Base-by-base conservation (phyloP, 2,329 filamentous ascomycete genomes). In the Colletotrichum sp. region DNA sequence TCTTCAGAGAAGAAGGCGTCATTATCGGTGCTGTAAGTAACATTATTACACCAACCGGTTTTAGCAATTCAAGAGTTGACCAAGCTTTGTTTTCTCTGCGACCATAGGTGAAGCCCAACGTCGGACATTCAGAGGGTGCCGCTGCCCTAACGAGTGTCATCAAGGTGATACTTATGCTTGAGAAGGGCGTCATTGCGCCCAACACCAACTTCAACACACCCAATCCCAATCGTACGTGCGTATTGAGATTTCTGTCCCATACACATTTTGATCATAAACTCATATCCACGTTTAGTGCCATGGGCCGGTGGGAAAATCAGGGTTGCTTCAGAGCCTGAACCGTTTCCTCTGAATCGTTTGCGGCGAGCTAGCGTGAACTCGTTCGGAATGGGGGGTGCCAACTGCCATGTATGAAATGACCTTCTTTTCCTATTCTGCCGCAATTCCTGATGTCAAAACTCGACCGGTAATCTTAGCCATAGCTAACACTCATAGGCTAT, bases 101-200 rank as follows among this genome's bases (percentile, higher is more conserved):
- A 12, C 28, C 18, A 61, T 36, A 71, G 69, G 62, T 85, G 8
- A 87, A 86, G 65, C 80, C 84, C 6, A 86, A 85, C 64, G 12
- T 86, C 6, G 84, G 85, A 2, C 85, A 87, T 71, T 73, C 78
- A 2, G 84, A 86, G 71, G 83, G 79, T 5, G 82, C 82, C 1
- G 79, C 81, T 3, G 85, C 83, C 2, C 48, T 84, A 2, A 78
- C 78, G 0, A 76, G 77, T 13, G 24, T 85, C 2, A 80, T 86
- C 68, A 85, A 86, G 76, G 73, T 75, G 2, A 79, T 83, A 1
- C 28, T 85, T 15, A 77, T 80, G 1, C 69, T 77, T 30, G 65
- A 78, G 48, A 48, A 64, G 18, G 43, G 30, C 7, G 64, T 30
- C 3, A 77, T 78, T 38, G 68, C 69, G 4, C 74, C 74, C 3